Conservation (phyloP, 2,329 filamentous ascomycete species). For the Ophiostoma angusticollis region DNA sequence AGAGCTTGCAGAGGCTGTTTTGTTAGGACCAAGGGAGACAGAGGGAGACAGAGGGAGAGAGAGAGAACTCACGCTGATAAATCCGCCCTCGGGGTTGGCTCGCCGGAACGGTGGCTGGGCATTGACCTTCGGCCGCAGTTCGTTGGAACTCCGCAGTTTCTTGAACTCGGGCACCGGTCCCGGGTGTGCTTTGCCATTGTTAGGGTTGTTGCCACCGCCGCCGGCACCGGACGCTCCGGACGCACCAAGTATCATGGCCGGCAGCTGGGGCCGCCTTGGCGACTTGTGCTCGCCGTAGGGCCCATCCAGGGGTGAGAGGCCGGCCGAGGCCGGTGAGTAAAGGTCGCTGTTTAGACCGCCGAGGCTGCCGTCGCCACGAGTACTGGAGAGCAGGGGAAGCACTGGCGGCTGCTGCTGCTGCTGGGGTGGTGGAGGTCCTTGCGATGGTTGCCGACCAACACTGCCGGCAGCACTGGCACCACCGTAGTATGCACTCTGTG, state of each 20-base stretch:
- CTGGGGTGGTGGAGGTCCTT: slow-evolving; percentile 13
- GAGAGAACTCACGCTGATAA: slow-evolving; percentile 67
- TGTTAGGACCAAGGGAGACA: neutral
- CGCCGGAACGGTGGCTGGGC: slow-evolving; percentile 79
- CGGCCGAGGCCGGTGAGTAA: slow-evolving; percentile 35
- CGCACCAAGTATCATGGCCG: slow-evolving; percentile 18
- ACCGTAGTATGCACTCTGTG: slow-evolving; percentile 43
- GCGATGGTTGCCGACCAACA: slow-evolving; percentile 27
- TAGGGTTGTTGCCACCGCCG: slow-evolving; percentile 5
- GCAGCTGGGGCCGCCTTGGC: slow-evolving; percentile 29
- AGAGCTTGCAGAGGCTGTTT: slow-evolving; percentile 80
- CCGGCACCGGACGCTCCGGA: no score
- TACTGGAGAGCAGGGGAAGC: slow-evolving; percentile 58
- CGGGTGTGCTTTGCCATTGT: slow-evolving; percentile 26
- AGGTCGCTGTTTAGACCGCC: slow-evolving; percentile 60
- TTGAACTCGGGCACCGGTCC: slow-evolving; percentile 79
- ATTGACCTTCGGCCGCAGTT: slow-evolving; percentile 74
- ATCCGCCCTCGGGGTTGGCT: slow-evolving; percentile 92
- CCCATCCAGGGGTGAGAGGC: slow-evolving; percentile 58
- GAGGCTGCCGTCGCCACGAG: slow-evolving; percentile 35
- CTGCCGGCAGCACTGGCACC: no score
- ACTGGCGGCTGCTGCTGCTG: slow-evolving; percentile 49
- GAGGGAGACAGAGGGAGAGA: slow-evolving; percentile 5
- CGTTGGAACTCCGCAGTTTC: slow-evolving; percentile 57
- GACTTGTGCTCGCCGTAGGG: slow-evolving; percentile 48